Evolutionary conservation across 2,329 filamentous ascomycete genomes (phyloP).

Genomic region (Talaromyces atroroseus): DNA sequence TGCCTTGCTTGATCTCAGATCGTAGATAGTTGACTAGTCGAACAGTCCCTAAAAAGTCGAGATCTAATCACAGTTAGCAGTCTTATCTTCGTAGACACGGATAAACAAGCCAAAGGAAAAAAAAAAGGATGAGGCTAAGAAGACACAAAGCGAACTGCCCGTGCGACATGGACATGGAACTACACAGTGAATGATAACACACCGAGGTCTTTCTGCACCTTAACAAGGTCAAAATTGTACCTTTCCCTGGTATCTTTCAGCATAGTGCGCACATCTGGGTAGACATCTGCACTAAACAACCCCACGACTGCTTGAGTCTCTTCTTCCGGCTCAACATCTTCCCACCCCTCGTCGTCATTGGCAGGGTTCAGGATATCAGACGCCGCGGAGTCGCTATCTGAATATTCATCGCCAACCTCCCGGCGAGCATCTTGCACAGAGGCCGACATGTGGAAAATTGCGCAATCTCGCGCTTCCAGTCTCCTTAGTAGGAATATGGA

Average conservation of each 20-base stretch:
- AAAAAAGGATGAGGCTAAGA: conserved; percentile 3
- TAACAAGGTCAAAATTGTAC: conserved; percentile 62
- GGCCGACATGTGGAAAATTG: conserved; percentile 10
- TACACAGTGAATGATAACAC: conserved; percentile 24
- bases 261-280: conserved; percentile 60
- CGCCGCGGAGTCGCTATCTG: conserved; percentile 18
- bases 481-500: not conserved
- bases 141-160: not conserved
- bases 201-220: conserved; percentile 50
- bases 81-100: not conserved
- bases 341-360: conserved; percentile 50
- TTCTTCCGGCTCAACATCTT: conserved; percentile 58
- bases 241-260: conserved; percentile 62
- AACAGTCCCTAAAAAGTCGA: conserved; percentile 69
- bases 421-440: conserved; percentile 1
- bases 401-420: conserved; percentile 14
- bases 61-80: conserved; percentile 36
- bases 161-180: not conserved
- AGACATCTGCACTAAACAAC: conserved; percentile 62
- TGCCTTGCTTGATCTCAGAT: conserved; percentile 43
- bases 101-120: not conserved
- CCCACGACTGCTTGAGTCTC: conserved; percentile 61
- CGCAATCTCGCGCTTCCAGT: not conserved
- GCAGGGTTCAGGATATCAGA: conserved; percentile 39
- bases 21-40: conserved; percentile 68